Conservation (phyloP, 1,284 basidiomycete species). For the Cystobasidium sp. region DNA sequence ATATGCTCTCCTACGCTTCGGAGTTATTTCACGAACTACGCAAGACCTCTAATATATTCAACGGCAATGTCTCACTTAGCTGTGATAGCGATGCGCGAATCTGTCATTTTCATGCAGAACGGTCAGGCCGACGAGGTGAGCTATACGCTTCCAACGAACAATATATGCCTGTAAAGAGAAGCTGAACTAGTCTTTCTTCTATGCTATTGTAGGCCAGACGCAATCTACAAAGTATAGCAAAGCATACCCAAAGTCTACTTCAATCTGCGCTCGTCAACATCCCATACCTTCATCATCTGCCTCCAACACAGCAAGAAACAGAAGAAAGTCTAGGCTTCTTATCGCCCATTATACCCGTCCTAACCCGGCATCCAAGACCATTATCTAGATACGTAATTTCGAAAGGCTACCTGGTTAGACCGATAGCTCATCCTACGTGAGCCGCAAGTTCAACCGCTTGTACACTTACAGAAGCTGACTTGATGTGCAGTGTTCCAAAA, state of each 20-base stretch:
- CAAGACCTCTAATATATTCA: conserved; percentile 85
- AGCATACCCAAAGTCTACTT: conserved; percentile 47
- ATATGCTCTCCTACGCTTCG: conserved; percentile 73
- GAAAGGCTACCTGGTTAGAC: conserved; percentile 71
- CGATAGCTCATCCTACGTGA: conserved; percentile 71
- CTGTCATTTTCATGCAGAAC: conserved; percentile 75
- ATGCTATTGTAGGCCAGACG: conserved; percentile 25
- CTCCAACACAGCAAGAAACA: not conserved
- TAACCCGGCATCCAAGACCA: conserved; percentile 73
- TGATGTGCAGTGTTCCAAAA: conserved; percentile 83
- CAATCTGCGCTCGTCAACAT: not conserved
- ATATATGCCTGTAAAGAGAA: conserved; percentile 3
- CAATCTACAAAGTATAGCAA: conserved; percentile 60
- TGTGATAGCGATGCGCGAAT: conserved; percentile 72
- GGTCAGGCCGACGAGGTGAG: conserved; percentile 67
- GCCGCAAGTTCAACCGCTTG: too few species aligned
- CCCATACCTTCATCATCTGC: not conserved
- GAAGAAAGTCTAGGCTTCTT: conserved; percentile 47
- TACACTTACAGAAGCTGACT: too few species aligned
- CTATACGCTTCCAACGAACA: conserved; percentile 8
- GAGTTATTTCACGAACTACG: conserved; percentile 90
- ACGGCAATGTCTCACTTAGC: conserved; percentile 77
- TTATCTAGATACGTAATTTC: conserved; percentile 69
- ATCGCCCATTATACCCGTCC: conserved; percentile 80
- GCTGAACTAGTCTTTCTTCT: not conserved